phyloP scores from a whole-genome alignment of 163 green algal species.

The Scenedesmus sp. region DNA sequence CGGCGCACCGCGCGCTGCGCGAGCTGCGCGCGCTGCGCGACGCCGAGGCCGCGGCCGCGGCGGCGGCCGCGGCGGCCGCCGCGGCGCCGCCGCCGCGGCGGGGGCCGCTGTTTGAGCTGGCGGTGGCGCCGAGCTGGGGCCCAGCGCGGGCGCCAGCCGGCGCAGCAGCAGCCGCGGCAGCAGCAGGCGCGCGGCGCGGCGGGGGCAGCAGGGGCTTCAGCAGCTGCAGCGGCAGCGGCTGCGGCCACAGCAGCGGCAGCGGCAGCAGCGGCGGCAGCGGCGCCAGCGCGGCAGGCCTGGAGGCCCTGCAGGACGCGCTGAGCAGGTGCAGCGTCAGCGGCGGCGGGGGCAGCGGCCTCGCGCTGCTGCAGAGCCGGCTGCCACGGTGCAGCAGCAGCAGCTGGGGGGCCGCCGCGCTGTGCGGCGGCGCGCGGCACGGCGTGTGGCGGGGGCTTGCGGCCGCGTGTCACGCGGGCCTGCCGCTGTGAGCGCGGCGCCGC shows the following conservation, averaged over 20 bases:
- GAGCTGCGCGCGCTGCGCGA: background rate
- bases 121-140: no score
- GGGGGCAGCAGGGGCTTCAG: background rate
- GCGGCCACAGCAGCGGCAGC: conserved; percentile 4
- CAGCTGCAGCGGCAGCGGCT: background rate
- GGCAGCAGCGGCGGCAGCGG: conserved; percentile 27
- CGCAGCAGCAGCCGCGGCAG: no score
- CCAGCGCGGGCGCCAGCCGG: no score
- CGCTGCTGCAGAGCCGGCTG: conserved; percentile 2
- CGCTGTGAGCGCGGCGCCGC: no score
- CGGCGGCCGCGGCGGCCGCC: background rate
- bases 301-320: background rate
- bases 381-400: conserved; percentile 12
- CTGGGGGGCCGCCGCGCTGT: background rate
- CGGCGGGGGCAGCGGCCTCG: conserved; percentile 13
- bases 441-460: no score
- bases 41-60: background rate
- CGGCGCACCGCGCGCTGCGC: background rate
- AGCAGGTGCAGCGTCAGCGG: background rate
- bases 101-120: background rate
- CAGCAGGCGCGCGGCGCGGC: no score
- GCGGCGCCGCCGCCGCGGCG: background rate
- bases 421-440: background rate
- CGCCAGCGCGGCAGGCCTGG: background rate
- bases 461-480: conserved; percentile 5